Evolutionary conservation across 345 rosid genomes (phyloP).

Genomic region (Syzygium grande): DNA sequence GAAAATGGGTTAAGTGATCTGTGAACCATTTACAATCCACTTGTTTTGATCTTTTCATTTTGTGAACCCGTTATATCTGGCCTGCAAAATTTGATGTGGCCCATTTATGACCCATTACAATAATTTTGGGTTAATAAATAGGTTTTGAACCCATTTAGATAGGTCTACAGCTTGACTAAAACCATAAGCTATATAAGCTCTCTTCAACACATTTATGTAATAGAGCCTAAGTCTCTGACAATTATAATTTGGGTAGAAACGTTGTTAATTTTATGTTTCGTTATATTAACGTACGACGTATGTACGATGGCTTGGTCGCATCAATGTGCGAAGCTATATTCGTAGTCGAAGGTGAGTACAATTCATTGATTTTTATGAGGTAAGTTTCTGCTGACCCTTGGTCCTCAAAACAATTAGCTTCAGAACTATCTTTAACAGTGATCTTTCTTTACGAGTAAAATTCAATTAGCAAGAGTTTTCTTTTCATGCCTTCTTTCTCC

Average conservation of each 20-base stretch:
- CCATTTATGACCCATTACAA: accelerated
- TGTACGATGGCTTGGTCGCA: accelerated
- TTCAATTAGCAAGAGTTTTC: background rate
- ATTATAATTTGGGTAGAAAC: background rate
- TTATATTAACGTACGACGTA: accelerated
- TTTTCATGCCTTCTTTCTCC: background rate
- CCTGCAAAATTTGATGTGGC: accelerated
- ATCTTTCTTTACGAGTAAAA: background rate
- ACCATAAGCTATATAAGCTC: background rate
- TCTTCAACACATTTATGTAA: background rate
- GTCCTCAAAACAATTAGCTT: background rate
- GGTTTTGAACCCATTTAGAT: too few species aligned
- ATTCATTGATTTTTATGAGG: accelerated
- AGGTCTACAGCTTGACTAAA: background rate
- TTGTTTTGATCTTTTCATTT: accelerated
- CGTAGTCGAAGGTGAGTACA: background rate
- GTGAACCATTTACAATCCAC: too few species aligned
- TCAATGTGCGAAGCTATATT: accelerated
- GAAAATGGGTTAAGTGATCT: too few species aligned
- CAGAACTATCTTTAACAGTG: background rate
- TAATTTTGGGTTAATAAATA: too few species aligned
- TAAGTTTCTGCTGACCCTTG: background rate
- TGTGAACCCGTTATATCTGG: accelerated
- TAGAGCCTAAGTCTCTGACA: background rate
- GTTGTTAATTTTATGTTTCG: background rate